phyloP scores from a whole-genome alignment of 177 flowering plant species.

The Vitis hybrid region DNA sequence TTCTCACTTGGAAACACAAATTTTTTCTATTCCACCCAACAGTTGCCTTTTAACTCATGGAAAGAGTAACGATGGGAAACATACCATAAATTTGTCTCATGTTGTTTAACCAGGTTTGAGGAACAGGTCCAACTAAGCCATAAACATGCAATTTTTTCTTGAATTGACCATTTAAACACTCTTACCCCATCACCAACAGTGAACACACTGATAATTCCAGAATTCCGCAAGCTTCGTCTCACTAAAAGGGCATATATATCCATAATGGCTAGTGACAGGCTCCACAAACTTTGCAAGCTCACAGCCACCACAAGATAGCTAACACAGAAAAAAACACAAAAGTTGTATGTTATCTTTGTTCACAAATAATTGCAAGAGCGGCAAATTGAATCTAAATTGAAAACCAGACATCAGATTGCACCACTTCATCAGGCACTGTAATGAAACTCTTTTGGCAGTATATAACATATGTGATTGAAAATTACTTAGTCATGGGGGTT shows the following conservation, averaged over 20 bases:
- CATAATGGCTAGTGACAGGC: conserved; percentile 58
- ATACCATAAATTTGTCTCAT: not conserved
- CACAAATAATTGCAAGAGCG: not conserved
- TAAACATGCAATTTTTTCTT: not conserved
- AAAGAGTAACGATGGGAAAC: not conserved
- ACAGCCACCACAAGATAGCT: conserved; percentile 82
- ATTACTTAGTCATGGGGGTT: not conserved
- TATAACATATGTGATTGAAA: not conserved
- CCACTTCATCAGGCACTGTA: too few relatives aligned
- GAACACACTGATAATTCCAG: conserved; percentile 43
- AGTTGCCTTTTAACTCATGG: too few relatives aligned
- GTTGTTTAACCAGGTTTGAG: not conserved
- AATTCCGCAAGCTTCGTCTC: conserved; percentile 61
- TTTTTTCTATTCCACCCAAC: too few relatives aligned
- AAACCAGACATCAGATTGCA: too few relatives aligned
- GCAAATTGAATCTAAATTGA: too few relatives aligned
- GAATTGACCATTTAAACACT: not conserved
- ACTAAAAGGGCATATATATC: conserved; percentile 80
- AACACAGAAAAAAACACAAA: conserved; percentile 8
- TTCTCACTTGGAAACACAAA: too few relatives aligned
- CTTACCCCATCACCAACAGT: conserved; percentile 91
- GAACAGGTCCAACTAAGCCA: not conserved
- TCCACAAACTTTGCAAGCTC: conserved; percentile 79
- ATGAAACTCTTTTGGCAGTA: too few relatives aligned
- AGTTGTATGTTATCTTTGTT: not conserved